These are phyloP conservation scores for Solanum pinnatisectum DNA, from an alignment of 257 asterid genomes.

Conservation along the genomic window DNA sequence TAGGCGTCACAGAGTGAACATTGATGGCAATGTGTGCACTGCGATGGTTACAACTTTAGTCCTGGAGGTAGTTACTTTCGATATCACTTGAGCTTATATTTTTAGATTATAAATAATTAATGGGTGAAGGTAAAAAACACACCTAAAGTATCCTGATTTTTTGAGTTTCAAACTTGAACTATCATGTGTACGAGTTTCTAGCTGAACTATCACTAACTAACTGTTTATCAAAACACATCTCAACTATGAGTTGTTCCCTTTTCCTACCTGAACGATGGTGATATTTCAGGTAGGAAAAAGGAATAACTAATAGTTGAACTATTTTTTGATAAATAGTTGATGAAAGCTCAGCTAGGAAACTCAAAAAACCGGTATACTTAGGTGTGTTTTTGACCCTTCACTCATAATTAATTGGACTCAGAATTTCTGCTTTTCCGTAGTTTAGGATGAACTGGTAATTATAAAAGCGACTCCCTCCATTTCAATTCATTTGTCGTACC, in stretches of 20 bases:
- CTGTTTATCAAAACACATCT: background rate
- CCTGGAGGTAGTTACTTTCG: slow-evolving; percentile 56
- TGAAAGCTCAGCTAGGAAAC: background rate
- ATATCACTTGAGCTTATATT: background rate
- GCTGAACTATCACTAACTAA: background rate
- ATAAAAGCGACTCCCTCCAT: background rate
- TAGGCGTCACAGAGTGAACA: slow-evolving; percentile 76
- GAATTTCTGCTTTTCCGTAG: background rate
- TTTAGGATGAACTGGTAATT: background rate
- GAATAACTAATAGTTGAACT: background rate
- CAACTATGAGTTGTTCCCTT: background rate
- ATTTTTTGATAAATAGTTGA: background rate
- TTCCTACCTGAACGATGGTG: background rate
- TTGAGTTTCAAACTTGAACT: background rate
- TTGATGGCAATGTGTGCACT: slow-evolving; percentile 97
- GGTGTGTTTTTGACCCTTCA: background rate
- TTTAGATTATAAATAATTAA: background rate
- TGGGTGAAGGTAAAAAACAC: background rate
- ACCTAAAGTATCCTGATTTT: background rate
- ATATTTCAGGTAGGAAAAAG: background rate
- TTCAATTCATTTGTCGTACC: background rate
- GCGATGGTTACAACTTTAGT: slow-evolving; percentile 91
- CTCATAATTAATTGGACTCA: background rate
- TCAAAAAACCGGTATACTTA: background rate
- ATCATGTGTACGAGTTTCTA: background rate